Percentiles rank a stretch among this genome's conserved stretches.
phyloP scores from a whole-genome alignment of 306 rosid genomes.

The Rosa persica region DNA sequence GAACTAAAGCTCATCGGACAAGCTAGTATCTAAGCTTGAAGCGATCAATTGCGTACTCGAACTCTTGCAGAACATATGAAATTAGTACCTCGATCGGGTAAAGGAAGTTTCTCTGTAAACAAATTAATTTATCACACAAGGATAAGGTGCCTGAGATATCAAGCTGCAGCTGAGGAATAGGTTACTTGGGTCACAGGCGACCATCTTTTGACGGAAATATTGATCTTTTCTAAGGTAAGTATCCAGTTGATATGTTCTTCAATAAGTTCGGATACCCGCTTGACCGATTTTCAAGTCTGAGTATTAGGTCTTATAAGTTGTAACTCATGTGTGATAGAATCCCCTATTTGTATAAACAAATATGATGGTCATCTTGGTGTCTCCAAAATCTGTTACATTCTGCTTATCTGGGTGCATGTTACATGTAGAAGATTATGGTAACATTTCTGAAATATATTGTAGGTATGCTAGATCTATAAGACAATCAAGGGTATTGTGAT shows the following conservation, averaged over 20 bases:
- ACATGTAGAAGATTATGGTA: not conserved
- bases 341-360: not conserved
- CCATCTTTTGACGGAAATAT: not conserved
- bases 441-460: not conserved
- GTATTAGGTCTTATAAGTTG: not conserved
- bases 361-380: not conserved
- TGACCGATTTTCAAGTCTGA: not conserved
- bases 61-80: not conserved
- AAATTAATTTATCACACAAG: not conserved
- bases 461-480: not conserved
- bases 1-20: not conserved
- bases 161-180: not conserved
- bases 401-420: not conserved
- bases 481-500: constrained; percentile 37
- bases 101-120: not conserved
- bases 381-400: not conserved
- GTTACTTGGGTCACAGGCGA: not conserved
- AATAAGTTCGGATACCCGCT: not conserved
- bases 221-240: not conserved
- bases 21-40: not conserved
- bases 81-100: not conserved
- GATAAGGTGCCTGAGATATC: not conserved
- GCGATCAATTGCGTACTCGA: not conserved
- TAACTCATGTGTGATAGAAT: not conserved
- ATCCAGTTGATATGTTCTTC: not conserved